These are phyloP conservation scores for Aspergillus wentii DNA, from an alignment of 495 filamentous ascomycete genomes.

Conservation along the genomic window DNA sequence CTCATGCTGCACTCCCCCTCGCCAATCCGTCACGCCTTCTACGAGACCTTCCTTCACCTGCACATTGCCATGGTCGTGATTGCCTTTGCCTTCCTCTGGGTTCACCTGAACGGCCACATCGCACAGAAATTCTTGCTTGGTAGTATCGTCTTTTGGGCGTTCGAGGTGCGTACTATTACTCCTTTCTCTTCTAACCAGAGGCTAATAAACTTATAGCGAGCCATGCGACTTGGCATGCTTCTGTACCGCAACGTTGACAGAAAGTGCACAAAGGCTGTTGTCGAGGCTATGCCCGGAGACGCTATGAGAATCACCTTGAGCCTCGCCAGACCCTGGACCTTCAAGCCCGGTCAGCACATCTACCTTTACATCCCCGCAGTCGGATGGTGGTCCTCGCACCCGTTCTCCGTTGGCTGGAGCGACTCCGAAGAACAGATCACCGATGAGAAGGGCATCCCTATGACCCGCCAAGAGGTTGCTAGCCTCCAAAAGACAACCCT, in stretches of 20 bases:
- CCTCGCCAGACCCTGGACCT: constrained; percentile 68
- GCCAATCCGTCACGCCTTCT: constrained; percentile 85
- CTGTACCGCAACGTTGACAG: constrained; percentile 63
- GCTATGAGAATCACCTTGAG: constrained; percentile 76
- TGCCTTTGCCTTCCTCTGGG: constrained; percentile 59
- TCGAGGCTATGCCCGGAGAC: constrained; percentile 78
- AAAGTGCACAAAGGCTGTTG: constrained; percentile 61
- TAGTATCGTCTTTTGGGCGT: constrained; percentile 67
- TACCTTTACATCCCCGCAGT: constrained; percentile 79
- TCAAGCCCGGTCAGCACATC: constrained; percentile 79
- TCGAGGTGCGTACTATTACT: constrained; percentile 45
- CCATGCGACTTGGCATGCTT: constrained; percentile 62
- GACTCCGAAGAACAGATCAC: constrained; percentile 34
- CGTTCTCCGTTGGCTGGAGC: constrained; percentile 90
- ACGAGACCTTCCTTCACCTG: constrained; percentile 84
- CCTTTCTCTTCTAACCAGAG: neutral
- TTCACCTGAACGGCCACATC: constrained; percentile 64
- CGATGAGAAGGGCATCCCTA: constrained; percentile 40
- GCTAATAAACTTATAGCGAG: constrained; percentile 33
- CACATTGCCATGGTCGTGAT: constrained; percentile 69
- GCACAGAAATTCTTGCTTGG: constrained; percentile 63
- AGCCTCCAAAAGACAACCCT: constrained; percentile 51
- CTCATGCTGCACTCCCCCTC: constrained; percentile 65
- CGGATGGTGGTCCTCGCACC: constrained; percentile 81
- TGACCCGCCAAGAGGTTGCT: constrained; percentile 29